A percentile compares a stretch with the other conserved stretches of the same genome.
Conservation (phyloP, 208 protist genomes). For the Acanthamoeba triangularis region DNA sequence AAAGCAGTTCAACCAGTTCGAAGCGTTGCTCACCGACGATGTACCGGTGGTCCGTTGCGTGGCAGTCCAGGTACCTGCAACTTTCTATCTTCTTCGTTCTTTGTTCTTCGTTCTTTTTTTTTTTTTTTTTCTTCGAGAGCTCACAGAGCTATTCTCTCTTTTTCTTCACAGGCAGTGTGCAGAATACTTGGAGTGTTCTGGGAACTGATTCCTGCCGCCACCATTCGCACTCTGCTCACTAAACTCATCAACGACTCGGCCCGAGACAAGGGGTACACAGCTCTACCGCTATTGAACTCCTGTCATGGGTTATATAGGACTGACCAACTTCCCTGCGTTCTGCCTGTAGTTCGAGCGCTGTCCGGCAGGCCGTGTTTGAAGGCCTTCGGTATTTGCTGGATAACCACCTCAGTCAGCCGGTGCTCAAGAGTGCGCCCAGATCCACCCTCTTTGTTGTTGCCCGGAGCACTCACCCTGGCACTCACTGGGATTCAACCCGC, state of each 20-base stretch:
- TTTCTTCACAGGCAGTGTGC: slow-evolving; percentile 73
- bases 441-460: neutral
- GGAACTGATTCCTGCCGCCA: slow-evolving; percentile 88
- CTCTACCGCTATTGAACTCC: neutral
- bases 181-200: slow-evolving; percentile 86
- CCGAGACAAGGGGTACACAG: slow-evolving; percentile 73
- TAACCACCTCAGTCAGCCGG: slow-evolving; percentile 83
- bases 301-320: neutral
- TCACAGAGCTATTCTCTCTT: neutral
- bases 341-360: slow-evolving; percentile 18
- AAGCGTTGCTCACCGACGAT: slow-evolving; percentile 86
- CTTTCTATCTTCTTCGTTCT: neutral
- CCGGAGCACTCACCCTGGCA: neutral
- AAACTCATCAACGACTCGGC: slow-evolving; percentile 80
- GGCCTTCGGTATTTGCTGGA: slow-evolving; percentile 86
- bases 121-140: neutral
- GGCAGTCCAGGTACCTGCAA: slow-evolving; percentile 12
- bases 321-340: neutral
- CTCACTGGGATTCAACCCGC: neutral
- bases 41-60: slow-evolving; percentile 83
- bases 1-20: slow-evolving; percentile 86
- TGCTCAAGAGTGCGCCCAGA: slow-evolving; percentile 33
- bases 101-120: neutral
- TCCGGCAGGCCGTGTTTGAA: slow-evolving; percentile 86
- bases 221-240: slow-evolving; percentile 74